phyloP scores from a whole-genome alignment of 495 filamentous ascomycete species.

The Xylona heveae region DNA sequence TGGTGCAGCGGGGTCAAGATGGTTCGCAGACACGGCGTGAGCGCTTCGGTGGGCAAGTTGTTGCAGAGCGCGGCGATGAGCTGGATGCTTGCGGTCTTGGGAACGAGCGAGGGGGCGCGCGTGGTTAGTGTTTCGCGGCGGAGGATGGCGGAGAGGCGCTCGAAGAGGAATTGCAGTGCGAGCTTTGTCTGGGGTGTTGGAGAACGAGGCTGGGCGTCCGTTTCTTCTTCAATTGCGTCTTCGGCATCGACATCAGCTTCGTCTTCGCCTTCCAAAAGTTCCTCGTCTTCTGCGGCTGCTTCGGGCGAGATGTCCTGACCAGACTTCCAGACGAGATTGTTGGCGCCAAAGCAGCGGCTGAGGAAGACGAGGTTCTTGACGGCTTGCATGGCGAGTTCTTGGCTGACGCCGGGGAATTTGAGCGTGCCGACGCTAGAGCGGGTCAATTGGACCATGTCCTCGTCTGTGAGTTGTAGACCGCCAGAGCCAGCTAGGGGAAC shows the following conservation, averaged over 20 bases:
- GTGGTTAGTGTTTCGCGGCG: slow-evolving; percentile 51
- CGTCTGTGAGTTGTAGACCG: slow-evolving; percentile 42
- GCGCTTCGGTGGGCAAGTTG: slow-evolving; percentile 29
- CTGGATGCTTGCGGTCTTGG: slow-evolving; percentile 57
- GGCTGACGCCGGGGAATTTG: slow-evolving; percentile 37
- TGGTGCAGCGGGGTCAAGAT: slow-evolving; percentile 68
- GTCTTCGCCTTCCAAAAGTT: slow-evolving; percentile 19
- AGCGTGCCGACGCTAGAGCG: slow-evolving; percentile 42
- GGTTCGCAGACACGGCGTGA: slow-evolving; percentile 35
- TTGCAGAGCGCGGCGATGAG: slow-evolving; percentile 41
- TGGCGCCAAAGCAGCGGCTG: slow-evolving; percentile 41
- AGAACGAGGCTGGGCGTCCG: slow-evolving; percentile 8
- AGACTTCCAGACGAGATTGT: slow-evolving; percentile 26
- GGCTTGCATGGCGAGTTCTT: slow-evolving; percentile 47
- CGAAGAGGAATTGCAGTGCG: slow-evolving; percentile 52
- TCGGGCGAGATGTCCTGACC: too few relatives aligned
- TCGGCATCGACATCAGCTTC: slow-evolving; percentile 21
- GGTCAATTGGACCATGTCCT: slow-evolving; percentile 44
- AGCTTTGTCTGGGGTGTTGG: slow-evolving; percentile 12
- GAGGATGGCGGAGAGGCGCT: slow-evolving; percentile 51
- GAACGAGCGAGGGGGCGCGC: slow-evolving; percentile 32
- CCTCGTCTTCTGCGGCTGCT: slow-evolving; percentile 16
- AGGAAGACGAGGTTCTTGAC: slow-evolving; percentile 64
- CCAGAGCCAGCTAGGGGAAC: slow-evolving; percentile 46
- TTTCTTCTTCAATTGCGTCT: slow-evolving; percentile 15